Evolutionary conservation across 1,284 basidiomycete genomes (phyloP).

Genomic region (Volvariella surrecta): DNA sequence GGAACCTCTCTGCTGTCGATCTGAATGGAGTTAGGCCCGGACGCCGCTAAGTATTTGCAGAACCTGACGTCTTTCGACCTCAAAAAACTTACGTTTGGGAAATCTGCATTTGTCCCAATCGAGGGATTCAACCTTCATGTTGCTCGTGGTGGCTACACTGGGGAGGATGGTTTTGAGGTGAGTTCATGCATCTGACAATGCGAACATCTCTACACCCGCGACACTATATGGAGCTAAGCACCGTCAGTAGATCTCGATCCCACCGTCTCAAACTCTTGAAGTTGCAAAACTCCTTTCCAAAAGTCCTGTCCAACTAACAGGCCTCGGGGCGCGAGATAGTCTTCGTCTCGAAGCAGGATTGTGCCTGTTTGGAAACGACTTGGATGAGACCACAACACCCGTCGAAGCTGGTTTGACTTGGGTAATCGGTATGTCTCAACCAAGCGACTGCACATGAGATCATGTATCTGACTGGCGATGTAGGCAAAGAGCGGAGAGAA

Average conservation of each 20-base stretch:
- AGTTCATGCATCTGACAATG: conserved; percentile 11
- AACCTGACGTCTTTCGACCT: conserved; percentile 70
- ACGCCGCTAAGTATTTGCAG: conserved; percentile 75
- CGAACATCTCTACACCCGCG: background rate
- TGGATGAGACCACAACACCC: conserved; percentile 81
- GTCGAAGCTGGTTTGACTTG: conserved; percentile 89
- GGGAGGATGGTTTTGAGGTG: conserved; percentile 97
- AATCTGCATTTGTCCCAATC: conserved; percentile 69
- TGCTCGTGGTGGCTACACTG: conserved; percentile 96
- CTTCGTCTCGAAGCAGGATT: conserved; percentile 95
- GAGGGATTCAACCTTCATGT: conserved; percentile 82
- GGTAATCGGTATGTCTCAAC: conserved; percentile 79
- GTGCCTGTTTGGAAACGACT: conserved; percentile 94
- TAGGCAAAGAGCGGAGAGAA: conserved; percentile 76
- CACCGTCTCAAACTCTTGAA: conserved; percentile 65
- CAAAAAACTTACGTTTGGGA: conserved; percentile 68
- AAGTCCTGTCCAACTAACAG: conserved; percentile 76
- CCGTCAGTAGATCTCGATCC: conserved; percentile 73
- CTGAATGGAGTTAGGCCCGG: conserved; percentile 75
- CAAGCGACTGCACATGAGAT: too few relatives aligned
- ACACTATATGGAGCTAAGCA: background rate
- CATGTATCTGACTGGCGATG: conserved; percentile 3
- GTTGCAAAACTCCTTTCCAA: conserved; percentile 70
- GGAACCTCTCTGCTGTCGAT: conserved; percentile 9
- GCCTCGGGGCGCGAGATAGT: conserved; percentile 90